Evolutionary conservation across 352 stramenopile genomes (phyloP), one percentile per base, ranked within the genome.

Genomic region (Paralagenidium karlingii): DNA sequence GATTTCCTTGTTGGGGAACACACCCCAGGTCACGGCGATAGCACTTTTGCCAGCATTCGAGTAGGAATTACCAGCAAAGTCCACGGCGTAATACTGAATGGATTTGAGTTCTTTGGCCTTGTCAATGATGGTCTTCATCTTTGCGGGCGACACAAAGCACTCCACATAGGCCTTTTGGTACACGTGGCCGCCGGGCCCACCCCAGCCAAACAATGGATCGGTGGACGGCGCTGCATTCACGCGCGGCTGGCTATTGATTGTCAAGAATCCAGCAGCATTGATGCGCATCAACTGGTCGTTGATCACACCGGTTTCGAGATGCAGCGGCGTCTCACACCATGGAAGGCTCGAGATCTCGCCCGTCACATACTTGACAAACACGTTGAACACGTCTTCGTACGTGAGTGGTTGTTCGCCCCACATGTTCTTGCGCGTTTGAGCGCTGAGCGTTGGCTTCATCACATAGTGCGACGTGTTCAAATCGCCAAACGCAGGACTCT

Each of bases 141-240:
- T 87, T 40, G 93, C 73, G 5, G 93, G 94, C 40, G 82, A 97
- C 38, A 94, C 82, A 58, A 99, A 99, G 60, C 91, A 98, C 69
- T 99, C 95, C 45, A 98, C 85, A 63, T 99, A 99, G 18, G 92
- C 94, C 68, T 99, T 98, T 63, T 99, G 95, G 68, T 99, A 99
- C 27, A 99, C 94, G 34, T 79, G 82, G 24, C 95, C 95, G 40
- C 91, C 92, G 19, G 66, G 58, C 9, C 94, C 94, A 47, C 95
- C 95, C 95, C 95, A 99, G 25, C 95, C 95, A 71, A 98, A 98
- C 34, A 88, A 62, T 19, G 70, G 63, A 45, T 99, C 79, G 33
- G 90, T 77, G 20, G 84, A 97, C 7, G 74, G 56, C 24, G 64
- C 86, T 5, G 78, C 95, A 58, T 98, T 98, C 40, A 94, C 79